Evolutionary conservation across 768 basidiomycete genomes (phyloP).

Genomic region (Wakefieldia striispora): DNA sequence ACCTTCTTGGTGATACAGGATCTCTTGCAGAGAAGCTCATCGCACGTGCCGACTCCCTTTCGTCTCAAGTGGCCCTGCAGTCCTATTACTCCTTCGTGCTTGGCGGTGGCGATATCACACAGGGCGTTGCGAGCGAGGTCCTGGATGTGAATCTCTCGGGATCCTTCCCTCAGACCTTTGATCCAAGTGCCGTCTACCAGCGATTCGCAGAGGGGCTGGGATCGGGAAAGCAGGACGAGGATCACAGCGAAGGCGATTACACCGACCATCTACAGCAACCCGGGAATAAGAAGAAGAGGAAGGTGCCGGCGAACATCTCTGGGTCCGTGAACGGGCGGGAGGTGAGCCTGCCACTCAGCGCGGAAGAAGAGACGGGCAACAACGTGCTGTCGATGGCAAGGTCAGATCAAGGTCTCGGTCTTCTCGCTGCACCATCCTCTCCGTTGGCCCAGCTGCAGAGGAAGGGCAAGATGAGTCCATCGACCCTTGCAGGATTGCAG

Average conservation of each 20-base stretch:
- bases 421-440: constrained; percentile 17
- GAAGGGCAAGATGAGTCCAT: constrained; percentile 52
- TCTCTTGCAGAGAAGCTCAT: constrained; percentile 57
- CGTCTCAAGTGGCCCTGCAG: constrained; percentile 58
- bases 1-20: constrained; percentile 41
- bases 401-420: constrained; percentile 24
- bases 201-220: constrained; percentile 23
- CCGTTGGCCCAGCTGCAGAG: constrained; percentile 19
- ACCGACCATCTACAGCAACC: constrained; percentile 70
- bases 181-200: constrained; percentile 27
- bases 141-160: constrained; percentile 17
- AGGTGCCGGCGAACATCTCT: constrained; percentile 67
- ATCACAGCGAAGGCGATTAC: constrained; percentile 59
- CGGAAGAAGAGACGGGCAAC: constrained; percentile 40
- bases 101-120: constrained; percentile 39
- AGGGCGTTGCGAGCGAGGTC: constrained; percentile 25
- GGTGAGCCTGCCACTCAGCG: constrained; percentile 39
- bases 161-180: constrained; percentile 25
- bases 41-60: constrained; percentile 54
- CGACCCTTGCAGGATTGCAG: constrained; percentile 66
- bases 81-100: constrained; percentile 63
- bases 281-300: constrained; percentile 85
- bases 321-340: constrained; percentile 43
- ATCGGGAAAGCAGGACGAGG: constrained; percentile 45
- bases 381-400: constrained; percentile 26